Base-by-base conservation (phyloP, 2,329 filamentous ascomycete genomes). In the Aspergillus chevalieri region DNA sequence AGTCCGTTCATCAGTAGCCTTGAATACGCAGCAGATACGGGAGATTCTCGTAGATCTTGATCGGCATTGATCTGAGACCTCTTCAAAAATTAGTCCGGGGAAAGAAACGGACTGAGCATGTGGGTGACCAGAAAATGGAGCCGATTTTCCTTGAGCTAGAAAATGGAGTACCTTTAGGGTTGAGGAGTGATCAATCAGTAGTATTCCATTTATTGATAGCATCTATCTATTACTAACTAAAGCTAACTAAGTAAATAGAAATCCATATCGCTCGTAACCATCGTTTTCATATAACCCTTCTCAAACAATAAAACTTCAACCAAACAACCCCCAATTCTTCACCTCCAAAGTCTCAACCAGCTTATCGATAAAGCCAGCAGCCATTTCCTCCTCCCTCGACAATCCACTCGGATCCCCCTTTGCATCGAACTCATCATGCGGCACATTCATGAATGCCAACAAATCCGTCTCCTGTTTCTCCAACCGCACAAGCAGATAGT, bases 391-490 rank as follows among this genome's bases (percentile, higher is more conserved):
- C 65, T 88, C 85, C 34, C 85, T 79, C 5, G 79, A 80, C 59
- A 85, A 78, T 46, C 84, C 85, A 60, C 88, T 84, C 55, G 87
- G 71, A 67, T 82, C 78, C 3, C 84, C 86, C 62, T 80, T 78
- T 64, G 80, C 83, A 14, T 83, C 83, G 49, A 92, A 81, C 28
- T 89, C 84, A 7, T 85, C 84, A 67, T 93, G 86, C 24, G 91
- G 92, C 44, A 95, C 87, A 69, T 95, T 96, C 64, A 95, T 82
- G 38, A 87, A 87, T 54, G 95, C 82, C 43, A 95, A 74, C 36
- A 97, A 73, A 69, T 97, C 92, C 1, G 91, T 92, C 50, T 76
- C 77, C 64, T 90, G 78, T 60, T 81, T 78, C 68, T 85, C 85
- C 43, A 97, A 76, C 14, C 92, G 79, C 49, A 96, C 73, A 38